Base-by-base conservation (phyloP, 2,329 filamentous ascomycete species). In the Colletotrichum costaricense region DNA sequence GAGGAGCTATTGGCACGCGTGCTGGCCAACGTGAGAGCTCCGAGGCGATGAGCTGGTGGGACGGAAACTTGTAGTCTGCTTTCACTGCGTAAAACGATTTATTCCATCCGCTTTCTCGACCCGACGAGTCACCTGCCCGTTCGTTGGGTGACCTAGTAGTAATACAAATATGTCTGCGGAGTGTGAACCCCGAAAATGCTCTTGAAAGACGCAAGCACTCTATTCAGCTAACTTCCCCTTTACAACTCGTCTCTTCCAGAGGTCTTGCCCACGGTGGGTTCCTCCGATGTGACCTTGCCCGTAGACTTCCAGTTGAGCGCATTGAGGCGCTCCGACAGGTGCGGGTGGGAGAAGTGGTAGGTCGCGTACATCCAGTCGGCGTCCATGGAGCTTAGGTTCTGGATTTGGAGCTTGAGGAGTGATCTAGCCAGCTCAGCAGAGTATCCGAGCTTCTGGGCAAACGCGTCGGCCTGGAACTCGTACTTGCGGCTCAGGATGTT, bases 321-420 rank as follows among this genome's bases (percentile, higher is more conserved):
- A 83, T 94, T 94, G 79, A 99, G 88, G 79, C 97, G 92, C 89
- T 99, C 97, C 1, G 95, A 94, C 77, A 99, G 87, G 77, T 98
- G 98, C 1, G 97, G 97, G 85, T 99, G 97, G 28, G 96, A 98
- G 88, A 97, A 98, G 86, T 99, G 95, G 88, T 98, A 99, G 85
- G 93, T 97, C 67, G 97, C 97, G 84, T 97, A 99, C 90, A 98
- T 92, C 93, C 94, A 97, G 85, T 99, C 97, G 33, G 97, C 97
- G 79, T 99, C 97, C 96, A 99, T 98, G 74, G 94, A 97, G 84
- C 95, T 97, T 77, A 99, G 89, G 82, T 99, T 99, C 87, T 98
- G 95, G 80, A 98, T 95, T 85, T 99, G 97, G 65, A 99, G 93
- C 87, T 98, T 98, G 86, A 99, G 95, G 75, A 99, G 90, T 26